A percentile compares a stretch with the other conserved stretches of the same genome.
These are phyloP conservation scores for Sporisorium graminicola DNA, from an alignment of 1,284 basidiomycete species.

Conservation along the genomic window DNA sequence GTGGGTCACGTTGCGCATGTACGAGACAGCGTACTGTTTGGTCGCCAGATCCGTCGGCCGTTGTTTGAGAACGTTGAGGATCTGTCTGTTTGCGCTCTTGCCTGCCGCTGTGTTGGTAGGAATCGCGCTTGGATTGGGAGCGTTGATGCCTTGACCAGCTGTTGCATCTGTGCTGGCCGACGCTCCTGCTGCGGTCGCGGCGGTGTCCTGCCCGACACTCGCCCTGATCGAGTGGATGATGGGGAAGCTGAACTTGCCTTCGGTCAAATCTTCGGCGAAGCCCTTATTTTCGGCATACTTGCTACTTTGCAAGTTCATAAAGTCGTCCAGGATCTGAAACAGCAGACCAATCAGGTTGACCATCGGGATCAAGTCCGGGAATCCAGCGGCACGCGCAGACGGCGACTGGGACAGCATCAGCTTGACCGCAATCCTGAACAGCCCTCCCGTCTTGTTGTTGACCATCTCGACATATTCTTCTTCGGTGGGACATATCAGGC, in stretches of 20 bases:
- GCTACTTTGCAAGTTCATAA: conserved; percentile 90
- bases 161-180: neutral
- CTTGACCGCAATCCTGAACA: conserved; percentile 92
- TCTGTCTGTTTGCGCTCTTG: conserved; percentile 50
- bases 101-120: neutral
- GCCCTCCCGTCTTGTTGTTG: conserved; percentile 96
- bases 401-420: conserved; percentile 84
- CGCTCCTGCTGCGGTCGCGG: neutral
- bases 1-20: conserved; percentile 61
- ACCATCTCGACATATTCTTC: conserved; percentile 97
- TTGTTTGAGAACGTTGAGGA: conserved; percentile 64
- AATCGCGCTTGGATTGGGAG: conserved; percentile 15
- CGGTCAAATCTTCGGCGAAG: conserved; percentile 92
- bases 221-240: conserved; percentile 85
- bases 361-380: conserved; percentile 75
- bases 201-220: conserved; percentile 13
- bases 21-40: conserved; percentile 64
- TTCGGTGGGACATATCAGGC: conserved; percentile 90
- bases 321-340: conserved; percentile 97
- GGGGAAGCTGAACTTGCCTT: conserved; percentile 97
- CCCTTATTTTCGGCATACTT: conserved; percentile 93
- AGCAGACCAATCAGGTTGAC: conserved; percentile 93
- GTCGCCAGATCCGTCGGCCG: conserved; percentile 61
- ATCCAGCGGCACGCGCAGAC: neutral
- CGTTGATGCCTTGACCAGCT: neutral